A percentile compares a stretch with the other conserved stretches of the same genome.
These are phyloP conservation scores for Jimgerdemannia lactiflua DNA, from an alignment of 192 early-diverging fungal genomes.

Conservation along the genomic window DNA sequence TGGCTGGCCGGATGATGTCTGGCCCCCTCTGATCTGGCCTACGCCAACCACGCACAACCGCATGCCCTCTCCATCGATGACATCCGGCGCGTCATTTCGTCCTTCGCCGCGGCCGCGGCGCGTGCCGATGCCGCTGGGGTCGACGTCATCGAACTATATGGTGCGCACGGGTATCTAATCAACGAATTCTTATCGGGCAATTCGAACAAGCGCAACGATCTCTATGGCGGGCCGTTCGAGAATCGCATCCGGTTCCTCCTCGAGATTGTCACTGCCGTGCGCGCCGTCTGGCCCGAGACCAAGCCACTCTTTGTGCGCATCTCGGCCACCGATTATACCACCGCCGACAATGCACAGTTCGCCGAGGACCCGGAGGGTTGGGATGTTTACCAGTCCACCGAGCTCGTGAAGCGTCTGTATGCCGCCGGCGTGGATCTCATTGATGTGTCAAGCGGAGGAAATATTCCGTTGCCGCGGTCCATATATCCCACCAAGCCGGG, in stretches of 20 bases:
- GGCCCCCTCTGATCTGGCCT: constrained; percentile 60
- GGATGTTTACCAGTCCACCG: constrained; percentile 72
- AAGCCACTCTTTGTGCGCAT: constrained; percentile 87
- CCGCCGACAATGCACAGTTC: constrained; percentile 40
- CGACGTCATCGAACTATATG: constrained; percentile 83
- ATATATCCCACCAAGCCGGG: constrained; percentile 10
- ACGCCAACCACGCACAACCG: constrained; percentile 27
- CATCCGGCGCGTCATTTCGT: constrained; percentile 59
- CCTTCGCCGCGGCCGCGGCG: constrained; percentile 63
- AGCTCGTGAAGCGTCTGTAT: constrained; percentile 52
- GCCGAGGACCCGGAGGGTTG: constrained; percentile 53
- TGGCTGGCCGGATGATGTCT: constrained; percentile 74
- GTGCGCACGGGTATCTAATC: constrained; percentile 89
- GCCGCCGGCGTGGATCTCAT: constrained; percentile 81
- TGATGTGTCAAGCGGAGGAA: constrained; percentile 80
- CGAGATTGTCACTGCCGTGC: constrained; percentile 62
- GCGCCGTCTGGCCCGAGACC: constrained; percentile 70
- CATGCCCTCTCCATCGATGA: constrained; percentile 30
- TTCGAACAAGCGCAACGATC: constrained; percentile 84
- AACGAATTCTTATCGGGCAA: constrained; percentile 78
- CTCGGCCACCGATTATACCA: constrained; percentile 69
- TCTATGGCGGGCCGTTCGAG: constrained; percentile 89
- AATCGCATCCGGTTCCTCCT: constrained; percentile 79
- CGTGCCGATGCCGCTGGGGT: constrained; percentile 79
- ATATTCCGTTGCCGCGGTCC: constrained; percentile 20